phyloP scores from a whole-genome alignment of 2,329 filamentous ascomycete genomes.

The Capronia coronata region DNA sequence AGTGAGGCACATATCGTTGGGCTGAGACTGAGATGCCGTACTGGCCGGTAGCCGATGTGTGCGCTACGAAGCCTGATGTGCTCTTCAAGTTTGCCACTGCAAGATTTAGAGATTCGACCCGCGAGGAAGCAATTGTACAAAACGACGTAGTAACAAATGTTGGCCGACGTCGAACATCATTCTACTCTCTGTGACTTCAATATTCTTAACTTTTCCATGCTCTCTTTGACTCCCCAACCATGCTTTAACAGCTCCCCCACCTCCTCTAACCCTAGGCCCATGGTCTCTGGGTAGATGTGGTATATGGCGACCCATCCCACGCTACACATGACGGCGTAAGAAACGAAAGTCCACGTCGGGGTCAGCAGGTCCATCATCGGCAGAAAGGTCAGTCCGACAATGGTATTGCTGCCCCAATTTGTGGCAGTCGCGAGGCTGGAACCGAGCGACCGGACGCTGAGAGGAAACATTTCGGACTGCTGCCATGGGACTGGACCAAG shows the following conservation, averaged over 20 bases:
- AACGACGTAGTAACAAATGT: neutral
- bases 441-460: slow-evolving; percentile 56
- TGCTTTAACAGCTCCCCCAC: slow-evolving; percentile 63
- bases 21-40: no score
- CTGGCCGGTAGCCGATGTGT: no score
- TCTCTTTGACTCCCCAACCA: slow-evolving; percentile 63
- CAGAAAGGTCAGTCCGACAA: slow-evolving; percentile 79
- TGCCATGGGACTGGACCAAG: slow-evolving; percentile 94
- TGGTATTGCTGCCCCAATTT: slow-evolving; percentile 82
- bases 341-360: slow-evolving; percentile 68
- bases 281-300: slow-evolving; percentile 79
- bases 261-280: slow-evolving; percentile 73
- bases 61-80: no score
- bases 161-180: neutral
- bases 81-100: no score
- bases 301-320: slow-evolving; percentile 63
- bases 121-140: no score
- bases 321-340: slow-evolving; percentile 69
- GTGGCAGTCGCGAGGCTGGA: slow-evolving; percentile 62
- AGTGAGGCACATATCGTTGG: no score
- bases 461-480: slow-evolving; percentile 83
- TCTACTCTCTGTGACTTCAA: neutral
- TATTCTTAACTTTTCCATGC: slow-evolving; percentile 29
- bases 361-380: slow-evolving; percentile 74
- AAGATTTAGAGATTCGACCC: no score